Evolutionary conservation across 2,329 filamentous ascomycete genomes (phyloP), one percentile per base, ranked within the genome.

Genomic region (Phoma herbarum): DNA sequence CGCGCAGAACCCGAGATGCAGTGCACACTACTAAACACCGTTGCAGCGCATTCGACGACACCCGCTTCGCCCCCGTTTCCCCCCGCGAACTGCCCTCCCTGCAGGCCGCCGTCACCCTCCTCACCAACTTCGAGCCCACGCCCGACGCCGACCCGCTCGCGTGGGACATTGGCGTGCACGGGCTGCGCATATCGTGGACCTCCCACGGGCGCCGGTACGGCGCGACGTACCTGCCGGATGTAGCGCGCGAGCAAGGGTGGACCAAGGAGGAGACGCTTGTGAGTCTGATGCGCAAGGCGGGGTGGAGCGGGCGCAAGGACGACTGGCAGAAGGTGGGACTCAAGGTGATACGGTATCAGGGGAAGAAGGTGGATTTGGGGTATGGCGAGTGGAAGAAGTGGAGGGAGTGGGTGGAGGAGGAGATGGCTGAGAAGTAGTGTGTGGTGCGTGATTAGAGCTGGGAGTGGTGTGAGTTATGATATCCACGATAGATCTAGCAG

Each of bases 241-340:
- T 99, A 6, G 90, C 94, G 10, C 81, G 85, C 1, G 95, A 99
- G 81, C 95, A 98, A 76, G 93, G 92, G 16, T 99, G 95, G 95
- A 91, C 86, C 11, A 93, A 95, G 78, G 93, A 98, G 75, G 92
- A 98, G 83, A 91, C 94, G 0, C 78, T 99, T 2, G 84, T 93
- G 52, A 96, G 91, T 77, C 80, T 98, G 73, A 95, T 97, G 89
- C 85, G 92, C 59, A 99, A 99, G 83, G 93, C 93, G 0, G 95
- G 95, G 1, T 99, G 93, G 93, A 85, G 84, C 57, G 93, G 92
- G 1, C 77, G 79, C 43, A 80, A 72, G 70, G 80, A 81, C 52
- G 84, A 86, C 39, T 98, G 93, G 94, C 85, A 85, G 65, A 88
- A 92, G 59, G 87, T 97, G 3, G 87, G 91, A 49, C 82, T 96